Conservation (phyloP, 768 basidiomycete species). For the Coprinellus aureogranulatus region DNA sequence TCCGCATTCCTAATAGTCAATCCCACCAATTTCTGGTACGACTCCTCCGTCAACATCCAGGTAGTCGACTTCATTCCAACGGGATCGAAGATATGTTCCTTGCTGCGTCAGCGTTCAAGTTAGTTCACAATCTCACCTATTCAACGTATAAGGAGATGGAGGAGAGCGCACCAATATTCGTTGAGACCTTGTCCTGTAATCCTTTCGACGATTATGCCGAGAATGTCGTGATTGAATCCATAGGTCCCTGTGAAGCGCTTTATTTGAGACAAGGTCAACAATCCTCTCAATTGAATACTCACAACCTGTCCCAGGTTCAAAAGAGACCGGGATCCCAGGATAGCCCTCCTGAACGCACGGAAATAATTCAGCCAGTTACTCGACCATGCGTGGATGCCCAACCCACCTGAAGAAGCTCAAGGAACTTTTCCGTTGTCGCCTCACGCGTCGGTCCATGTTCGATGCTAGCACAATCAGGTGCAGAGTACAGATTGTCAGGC, state of each 20-base stretch:
- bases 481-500: neutral
- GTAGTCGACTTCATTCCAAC: constrained; percentile 23
- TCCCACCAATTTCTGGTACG: constrained; percentile 17
- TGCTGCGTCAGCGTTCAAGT: constrained; percentile 18
- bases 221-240: constrained; percentile 27
- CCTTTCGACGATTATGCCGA: constrained; percentile 30
- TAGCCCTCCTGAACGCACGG: constrained; percentile 17
- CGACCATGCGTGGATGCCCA: neutral
- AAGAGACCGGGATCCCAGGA: constrained; percentile 23
- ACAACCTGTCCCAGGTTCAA: constrained; percentile 30
- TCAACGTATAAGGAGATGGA: neutral
- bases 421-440: constrained; percentile 19
- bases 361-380: neutral
- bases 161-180: constrained; percentile 23
- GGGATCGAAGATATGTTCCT: constrained; percentile 29
- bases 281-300: neutral
- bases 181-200: constrained; percentile 25
- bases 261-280: neutral
- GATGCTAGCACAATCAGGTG: constrained; percentile 11
- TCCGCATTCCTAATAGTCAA: constrained; percentile 19
- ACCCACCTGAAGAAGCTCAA: constrained; percentile 21
- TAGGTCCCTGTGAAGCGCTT: constrained; percentile 26
- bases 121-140: neutral
- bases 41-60: constrained; percentile 25
- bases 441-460: constrained; percentile 12